These are phyloP conservation scores for Raphanus sativus DNA, from an alignment of 345 rosid species.

Conservation along the genomic window DNA sequence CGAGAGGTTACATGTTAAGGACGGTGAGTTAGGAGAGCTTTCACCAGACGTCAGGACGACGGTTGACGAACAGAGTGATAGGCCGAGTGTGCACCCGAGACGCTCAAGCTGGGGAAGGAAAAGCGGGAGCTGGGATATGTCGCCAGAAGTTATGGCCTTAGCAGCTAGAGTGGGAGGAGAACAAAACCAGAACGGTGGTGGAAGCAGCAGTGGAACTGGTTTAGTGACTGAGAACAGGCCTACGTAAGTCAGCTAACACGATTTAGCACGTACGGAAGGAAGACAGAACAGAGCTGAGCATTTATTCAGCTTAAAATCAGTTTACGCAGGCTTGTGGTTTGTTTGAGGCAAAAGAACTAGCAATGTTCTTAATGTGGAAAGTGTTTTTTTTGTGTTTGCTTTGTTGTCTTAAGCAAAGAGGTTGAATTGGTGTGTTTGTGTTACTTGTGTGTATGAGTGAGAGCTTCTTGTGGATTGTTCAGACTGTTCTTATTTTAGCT, in stretches of 20 bases:
- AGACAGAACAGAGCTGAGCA: slow-evolving; percentile 1
- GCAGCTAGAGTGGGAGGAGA: slow-evolving; percentile 93
- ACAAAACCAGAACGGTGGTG: slow-evolving; percentile 63
- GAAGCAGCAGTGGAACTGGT: slow-evolving; percentile 54
- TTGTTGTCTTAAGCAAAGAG: slow-evolving; percentile 36
- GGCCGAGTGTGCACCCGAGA: slow-evolving; percentile 73
- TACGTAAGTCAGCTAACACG: slow-evolving; percentile 38
- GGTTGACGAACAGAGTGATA: slow-evolving; percentile 64
- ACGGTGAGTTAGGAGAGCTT: slow-evolving; percentile 70
- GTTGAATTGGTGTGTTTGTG: slow-evolving; percentile 46
- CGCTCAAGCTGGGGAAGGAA: slow-evolving; percentile 72
- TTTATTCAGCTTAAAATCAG: slow-evolving; percentile 21
- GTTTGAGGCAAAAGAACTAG: slow-evolving; percentile 16
- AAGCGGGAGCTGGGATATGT: slow-evolving; percentile 75
- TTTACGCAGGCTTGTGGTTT: slow-evolving; percentile 32
- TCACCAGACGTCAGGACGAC: slow-evolving; percentile 71
- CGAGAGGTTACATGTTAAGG: slow-evolving; percentile 67
- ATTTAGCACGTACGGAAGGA: slow-evolving; percentile 32
- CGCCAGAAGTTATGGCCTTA: slow-evolving; percentile 87
- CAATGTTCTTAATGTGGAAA: slow-evolving; percentile 34
- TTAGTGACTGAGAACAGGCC: slow-evolving; percentile 54
- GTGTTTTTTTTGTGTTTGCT: slow-evolving; percentile 32
- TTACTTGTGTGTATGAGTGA: slow-evolving; percentile 40
- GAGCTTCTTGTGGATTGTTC: slow-evolving; percentile 42
- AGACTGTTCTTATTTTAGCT: slow-evolving; percentile 20